phyloP scores from a whole-genome alignment of 176 grass and related monocot genomes.

The Panicum miliaceum region DNA sequence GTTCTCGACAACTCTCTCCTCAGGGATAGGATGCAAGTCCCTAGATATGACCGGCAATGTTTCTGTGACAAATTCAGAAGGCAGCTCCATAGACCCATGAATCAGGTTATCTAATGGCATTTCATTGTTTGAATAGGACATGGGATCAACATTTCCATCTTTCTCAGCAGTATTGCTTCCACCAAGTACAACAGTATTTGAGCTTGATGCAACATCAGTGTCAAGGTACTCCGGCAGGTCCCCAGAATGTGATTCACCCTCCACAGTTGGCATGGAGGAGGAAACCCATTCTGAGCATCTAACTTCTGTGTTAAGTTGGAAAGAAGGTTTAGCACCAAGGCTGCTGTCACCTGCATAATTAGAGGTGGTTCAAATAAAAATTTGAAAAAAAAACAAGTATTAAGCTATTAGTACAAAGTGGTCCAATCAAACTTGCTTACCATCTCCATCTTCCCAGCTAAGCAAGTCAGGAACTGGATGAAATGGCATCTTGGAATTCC shows the following conservation, averaged over 20 bases:
- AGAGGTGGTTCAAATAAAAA: conserved; percentile 24
- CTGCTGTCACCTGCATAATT: conserved; percentile 57
- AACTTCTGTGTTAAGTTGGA: conserved; percentile 25
- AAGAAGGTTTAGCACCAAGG: conserved; percentile 51
- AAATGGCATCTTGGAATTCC: conserved; percentile 32
- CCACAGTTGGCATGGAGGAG: conserved; percentile 41
- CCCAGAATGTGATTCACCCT: conserved; percentile 43
- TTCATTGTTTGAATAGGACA: conserved; percentile 44
- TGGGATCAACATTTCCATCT: conserved; percentile 37
- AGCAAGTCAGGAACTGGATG: conserved; percentile 57
- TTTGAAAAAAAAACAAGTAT: conserved; percentile 5
- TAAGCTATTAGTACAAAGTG: conserved; percentile 35
- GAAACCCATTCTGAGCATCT: conserved; percentile 52
- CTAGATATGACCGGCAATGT: conserved; percentile 47
- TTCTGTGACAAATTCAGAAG: conserved; percentile 44
- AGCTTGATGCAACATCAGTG: conserved; percentile 45
- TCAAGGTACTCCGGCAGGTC: conserved; percentile 41
- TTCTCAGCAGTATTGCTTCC: conserved; percentile 31
- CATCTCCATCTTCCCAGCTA: conserved; percentile 68
- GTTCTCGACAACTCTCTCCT: conserved; percentile 64
- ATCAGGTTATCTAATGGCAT: conserved; percentile 43
- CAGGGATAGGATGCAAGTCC: conserved; percentile 75
- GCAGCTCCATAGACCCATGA: conserved; percentile 39
- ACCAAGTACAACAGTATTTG: conserved; percentile 41
- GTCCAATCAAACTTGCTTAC: conserved; percentile 51